These are phyloP conservation scores for Hemerocallis citrina DNA, from an alignment of 106 monocot genomes.

Conservation along the genomic window DNA sequence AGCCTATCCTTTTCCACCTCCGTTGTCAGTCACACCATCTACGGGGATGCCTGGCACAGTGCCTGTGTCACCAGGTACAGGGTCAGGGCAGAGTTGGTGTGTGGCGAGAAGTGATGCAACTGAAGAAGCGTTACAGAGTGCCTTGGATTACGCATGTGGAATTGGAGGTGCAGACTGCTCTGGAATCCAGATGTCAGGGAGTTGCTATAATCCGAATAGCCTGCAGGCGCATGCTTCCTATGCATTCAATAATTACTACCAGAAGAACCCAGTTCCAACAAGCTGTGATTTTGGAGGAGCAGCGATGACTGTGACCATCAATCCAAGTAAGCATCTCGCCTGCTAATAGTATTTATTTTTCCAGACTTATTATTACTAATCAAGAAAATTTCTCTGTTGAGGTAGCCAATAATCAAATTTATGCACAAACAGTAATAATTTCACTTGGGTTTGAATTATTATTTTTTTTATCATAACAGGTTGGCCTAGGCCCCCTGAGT, in stretches of 20 bases:
- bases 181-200: slow-evolving; percentile 46
- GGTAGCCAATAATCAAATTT: too few species aligned
- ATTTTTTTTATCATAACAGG: too few species aligned
- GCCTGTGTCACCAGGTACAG: slow-evolving; percentile 22
- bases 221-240: slow-evolving; percentile 68
- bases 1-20: slow-evolving; percentile 26
- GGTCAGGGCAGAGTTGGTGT: slow-evolving; percentile 63
- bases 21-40: too few species aligned
- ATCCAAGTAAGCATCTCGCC: slow-evolving; percentile 60
- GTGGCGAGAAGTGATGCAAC: slow-evolving; percentile 42
- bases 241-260: slow-evolving; percentile 83
- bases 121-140: slow-evolving; percentile 41
- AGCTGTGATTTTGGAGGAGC: slow-evolving; percentile 90
- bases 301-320: slow-evolving; percentile 48
- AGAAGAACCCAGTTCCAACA: slow-evolving; percentile 62
- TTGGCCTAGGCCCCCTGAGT: too few species aligned
- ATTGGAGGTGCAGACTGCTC: slow-evolving; percentile 70
- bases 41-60: too few species aligned
- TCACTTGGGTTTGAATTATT: too few species aligned
- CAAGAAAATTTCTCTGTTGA: too few species aligned
- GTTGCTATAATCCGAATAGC: slow-evolving; percentile 67
- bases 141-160: slow-evolving; percentile 75
- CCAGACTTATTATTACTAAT: too few species aligned
- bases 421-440: too few species aligned
- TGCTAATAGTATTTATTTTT: too few species aligned